Conservation (phyloP, 2,329 filamentous ascomycete genomes). For the Colletotrichum cuscutae region DNA sequence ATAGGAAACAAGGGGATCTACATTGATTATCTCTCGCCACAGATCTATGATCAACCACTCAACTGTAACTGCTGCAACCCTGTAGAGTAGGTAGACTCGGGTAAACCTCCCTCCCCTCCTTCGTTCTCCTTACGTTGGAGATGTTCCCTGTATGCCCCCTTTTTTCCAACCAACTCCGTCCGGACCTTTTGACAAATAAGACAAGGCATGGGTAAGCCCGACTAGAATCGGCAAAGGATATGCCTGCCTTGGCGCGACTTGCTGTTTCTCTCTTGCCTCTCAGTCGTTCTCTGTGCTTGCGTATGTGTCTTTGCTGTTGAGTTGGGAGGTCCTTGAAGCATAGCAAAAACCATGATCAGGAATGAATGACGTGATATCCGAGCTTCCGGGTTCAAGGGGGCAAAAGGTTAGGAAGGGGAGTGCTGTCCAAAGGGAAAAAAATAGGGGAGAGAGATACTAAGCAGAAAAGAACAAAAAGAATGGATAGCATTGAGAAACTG, state of each 20-base stretch:
- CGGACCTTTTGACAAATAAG: neutral
- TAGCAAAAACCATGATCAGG: conserved; percentile 1
- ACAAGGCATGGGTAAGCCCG: neutral
- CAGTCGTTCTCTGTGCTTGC: no score
- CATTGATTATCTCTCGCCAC: neutral
- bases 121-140: neutral
- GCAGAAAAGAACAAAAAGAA: neutral
- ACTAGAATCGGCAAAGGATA: neutral
- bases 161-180: neutral
- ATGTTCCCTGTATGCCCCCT: neutral
- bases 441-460: no score
- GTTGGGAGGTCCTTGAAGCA: neutral
- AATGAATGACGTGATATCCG: conserved; percentile 28
- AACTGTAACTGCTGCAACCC: conserved; percentile 4
- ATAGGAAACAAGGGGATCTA: conserved; percentile 2
- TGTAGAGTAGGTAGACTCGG: neutral
- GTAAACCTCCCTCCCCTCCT: neutral
- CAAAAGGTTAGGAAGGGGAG: neutral
- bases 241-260: neutral
- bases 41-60: conserved; percentile 7
- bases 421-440: no score
- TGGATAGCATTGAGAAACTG: neutral
- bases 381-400: conserved; percentile 22
- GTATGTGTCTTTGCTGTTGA: neutral
- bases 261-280: neutral